Evolutionary conservation across 2,329 filamentous ascomycete genomes (phyloP).

Genomic region (Talaromyces sp.): DNA sequence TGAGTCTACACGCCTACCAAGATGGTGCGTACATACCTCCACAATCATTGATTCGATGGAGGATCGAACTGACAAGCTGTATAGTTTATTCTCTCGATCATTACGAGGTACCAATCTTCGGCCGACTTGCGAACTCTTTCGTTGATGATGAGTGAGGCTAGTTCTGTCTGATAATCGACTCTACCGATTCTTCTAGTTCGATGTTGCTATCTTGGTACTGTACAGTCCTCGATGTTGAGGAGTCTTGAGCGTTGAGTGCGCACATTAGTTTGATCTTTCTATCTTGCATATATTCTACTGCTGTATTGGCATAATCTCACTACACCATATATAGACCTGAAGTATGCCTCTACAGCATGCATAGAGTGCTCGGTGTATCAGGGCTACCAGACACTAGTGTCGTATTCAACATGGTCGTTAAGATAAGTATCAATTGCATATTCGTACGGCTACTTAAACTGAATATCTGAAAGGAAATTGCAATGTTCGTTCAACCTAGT

Average conservation of each 20-base stretch:
- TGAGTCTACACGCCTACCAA: constrained; percentile 75
- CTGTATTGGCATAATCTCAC: background rate
- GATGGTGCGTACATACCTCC: constrained; percentile 59
- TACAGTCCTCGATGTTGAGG: background rate
- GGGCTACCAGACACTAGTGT: no score
- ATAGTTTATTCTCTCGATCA: constrained; percentile 61
- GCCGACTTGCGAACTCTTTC: constrained; percentile 78
- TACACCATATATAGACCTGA: background rate
- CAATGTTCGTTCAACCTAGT: constrained; percentile 1
- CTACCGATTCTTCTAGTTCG: background rate
- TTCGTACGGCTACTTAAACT: background rate
- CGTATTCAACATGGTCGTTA: no score
- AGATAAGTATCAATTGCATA: no score
- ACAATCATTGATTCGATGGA: background rate
- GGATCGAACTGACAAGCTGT: background rate
- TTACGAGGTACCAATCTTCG: constrained; percentile 85
- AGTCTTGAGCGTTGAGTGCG: background rate
- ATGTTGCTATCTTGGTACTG: background rate
- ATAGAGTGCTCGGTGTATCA: no score
- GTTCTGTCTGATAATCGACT: background rate
- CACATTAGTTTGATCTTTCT: background rate
- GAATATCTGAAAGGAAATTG: background rate
- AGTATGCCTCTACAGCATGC: background rate
- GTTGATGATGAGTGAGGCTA: constrained; percentile 72
- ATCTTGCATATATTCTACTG: background rate